A percentile compares a stretch with the other conserved stretches of the same genome.
phyloP scores from a whole-genome alignment of 2,329 filamentous ascomycete species.

The Aspergillus pseudotamarii region DNA sequence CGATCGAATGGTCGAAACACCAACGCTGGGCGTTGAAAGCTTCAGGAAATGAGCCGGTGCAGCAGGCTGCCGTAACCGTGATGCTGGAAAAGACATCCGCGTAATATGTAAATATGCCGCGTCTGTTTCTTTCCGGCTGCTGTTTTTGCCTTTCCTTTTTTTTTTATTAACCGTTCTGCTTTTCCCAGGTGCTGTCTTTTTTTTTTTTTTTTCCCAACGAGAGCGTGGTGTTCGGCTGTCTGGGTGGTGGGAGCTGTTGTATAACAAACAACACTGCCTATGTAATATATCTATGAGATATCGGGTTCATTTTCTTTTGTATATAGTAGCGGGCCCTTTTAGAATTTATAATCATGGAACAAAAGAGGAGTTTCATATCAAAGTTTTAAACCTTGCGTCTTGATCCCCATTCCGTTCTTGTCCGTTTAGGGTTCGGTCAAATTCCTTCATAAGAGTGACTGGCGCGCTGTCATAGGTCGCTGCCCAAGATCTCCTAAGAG shows the following conservation, averaged over 20 bases:
- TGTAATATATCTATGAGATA: slow-evolving; percentile 10
- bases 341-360: slow-evolving; percentile 2
- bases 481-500: background rate
- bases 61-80: slow-evolving; percentile 14
- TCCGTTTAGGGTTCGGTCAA: background rate
- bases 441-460: background rate
- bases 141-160: background rate
- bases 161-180: background rate
- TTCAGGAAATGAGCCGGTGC: slow-evolving; percentile 51
- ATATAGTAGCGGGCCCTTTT: slow-evolving; percentile 6
- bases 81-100: slow-evolving; percentile 18
- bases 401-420: background rate
- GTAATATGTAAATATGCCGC: background rate
- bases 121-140: background rate
- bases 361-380: background rate
- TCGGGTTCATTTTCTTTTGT: slow-evolving; percentile 5
- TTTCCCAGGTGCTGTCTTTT: background rate
- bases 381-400: background rate
- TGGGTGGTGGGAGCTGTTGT: background rate
- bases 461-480: background rate
- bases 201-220: no score
- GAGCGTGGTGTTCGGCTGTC: background rate
- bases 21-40: slow-evolving; percentile 63
- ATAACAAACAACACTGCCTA: slow-evolving; percentile 1
- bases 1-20: slow-evolving; percentile 62